These are phyloP conservation scores for Chlamydomonas sp. DNA, from an alignment of 139 green algal species.

Conservation along the genomic window DNA sequence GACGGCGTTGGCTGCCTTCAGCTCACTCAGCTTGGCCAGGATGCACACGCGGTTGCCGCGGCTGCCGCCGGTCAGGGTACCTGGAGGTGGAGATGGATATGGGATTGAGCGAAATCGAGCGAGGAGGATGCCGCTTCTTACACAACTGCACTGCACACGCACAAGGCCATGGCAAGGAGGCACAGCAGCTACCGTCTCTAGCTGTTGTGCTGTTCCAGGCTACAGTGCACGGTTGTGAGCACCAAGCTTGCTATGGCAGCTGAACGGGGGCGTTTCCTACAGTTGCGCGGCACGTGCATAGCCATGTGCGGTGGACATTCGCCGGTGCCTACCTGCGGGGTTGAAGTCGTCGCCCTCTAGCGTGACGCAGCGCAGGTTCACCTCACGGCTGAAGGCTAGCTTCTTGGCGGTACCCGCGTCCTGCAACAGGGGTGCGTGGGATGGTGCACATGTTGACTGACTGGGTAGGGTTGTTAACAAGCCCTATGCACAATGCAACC, in stretches of 20 bases:
- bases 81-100: conserved; percentile 49
- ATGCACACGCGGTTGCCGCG: conserved; percentile 63
- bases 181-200: no score
- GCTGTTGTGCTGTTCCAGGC: no score
- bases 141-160: background rate
- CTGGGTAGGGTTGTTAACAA: background rate
- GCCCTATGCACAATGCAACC: background rate
- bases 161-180: background rate
- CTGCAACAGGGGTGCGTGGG: conserved; percentile 44
- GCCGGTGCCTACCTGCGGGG: conserved; percentile 59
- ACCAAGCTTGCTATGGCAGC: background rate
- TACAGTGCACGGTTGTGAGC: background rate
- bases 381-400: conserved; percentile 91
- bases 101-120: conserved; percentile 6
- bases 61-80: conserved; percentile 78
- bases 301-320: no score
- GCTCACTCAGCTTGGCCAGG: conserved; percentile 75
- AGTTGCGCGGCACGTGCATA: no score
- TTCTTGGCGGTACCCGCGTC: conserved; percentile 89
- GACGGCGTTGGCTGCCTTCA: conserved; percentile 68
- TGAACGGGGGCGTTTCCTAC: background rate
- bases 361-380: conserved; percentile 90
- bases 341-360: conserved; percentile 98
- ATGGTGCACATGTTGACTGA: background rate
- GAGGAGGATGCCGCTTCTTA: background rate